Base-by-base conservation (phyloP, 768 basidiomycete species). In the Xerocomellus chrysenteron region DNA sequence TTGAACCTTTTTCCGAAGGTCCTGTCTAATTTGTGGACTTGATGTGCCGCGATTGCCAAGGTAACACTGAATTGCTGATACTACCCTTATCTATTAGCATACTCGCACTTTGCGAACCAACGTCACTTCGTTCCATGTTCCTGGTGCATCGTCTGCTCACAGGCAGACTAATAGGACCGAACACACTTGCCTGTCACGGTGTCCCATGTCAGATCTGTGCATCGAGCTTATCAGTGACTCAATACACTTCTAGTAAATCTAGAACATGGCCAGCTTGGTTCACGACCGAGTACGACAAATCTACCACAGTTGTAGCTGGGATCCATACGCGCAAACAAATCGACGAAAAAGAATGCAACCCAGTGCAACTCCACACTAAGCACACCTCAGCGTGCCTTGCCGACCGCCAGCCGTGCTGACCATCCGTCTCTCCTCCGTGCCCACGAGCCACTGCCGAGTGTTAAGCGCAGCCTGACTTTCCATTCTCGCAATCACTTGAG, bases 401-500 rank as follows among this genome's bases (percentile, higher is more conserved):
- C 47, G 40, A 30, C 47, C 46, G 2, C 47, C 52, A 24, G 51
- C 50, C 32, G 19, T 50, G 41, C 47, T 30, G 19, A 33, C 50
- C 35, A 46, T 35, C 40, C 52, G 51, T 19, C 19, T 48, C 32
- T 45, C 51, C 21, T 49, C 47, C 35, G 47, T 42, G 19, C 65
- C 52, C 28, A 32, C 33, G 19, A 50, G n/a, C 42, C 50, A 47
- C 44, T 50, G 50, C 26, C 50, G 55, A 24, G 58, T 16, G n/a
- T 50, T 30, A 4, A 57, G 55, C 26, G 57, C 46, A 33, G 48
- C 65, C 36, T 53, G 66, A 7, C 36, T 61, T 24, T 68, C 68
- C 65, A 68, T 49, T 32, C 56, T 68, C 28, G 68, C 60, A 26
- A 68, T 68, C 37, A 63, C 59, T 30, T 46, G 45, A 14, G 52